phyloP scores from a whole-genome alignment of 805 yeast species.

The Candida hispaniensis region DNA sequence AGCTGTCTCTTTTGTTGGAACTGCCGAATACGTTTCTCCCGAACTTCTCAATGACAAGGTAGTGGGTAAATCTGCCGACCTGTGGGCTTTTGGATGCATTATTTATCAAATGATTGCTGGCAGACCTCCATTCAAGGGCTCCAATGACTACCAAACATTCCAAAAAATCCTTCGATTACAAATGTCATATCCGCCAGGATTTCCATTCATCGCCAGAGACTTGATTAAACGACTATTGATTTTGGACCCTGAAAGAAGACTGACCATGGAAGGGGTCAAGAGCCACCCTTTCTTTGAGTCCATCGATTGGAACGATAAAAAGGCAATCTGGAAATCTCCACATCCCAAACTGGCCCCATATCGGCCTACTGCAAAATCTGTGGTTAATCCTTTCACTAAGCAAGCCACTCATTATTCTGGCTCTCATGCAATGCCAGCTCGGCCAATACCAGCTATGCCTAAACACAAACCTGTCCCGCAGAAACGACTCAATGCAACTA shows the following conservation, averaged over 20 bases:
- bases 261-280: conserved; percentile 47
- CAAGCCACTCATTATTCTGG: conserved; percentile 14
- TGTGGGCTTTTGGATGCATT: conserved; percentile 94
- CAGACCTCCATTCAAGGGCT: conserved; percentile 79
- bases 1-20: conserved; percentile 76
- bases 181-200: conserved; percentile 57
- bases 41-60: conserved; percentile 68
- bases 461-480: conserved; percentile 18
- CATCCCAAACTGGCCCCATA: conserved; percentile 65
- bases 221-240: conserved; percentile 57
- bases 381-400: conserved; percentile 15
- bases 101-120: conserved; percentile 76
- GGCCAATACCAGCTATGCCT: conserved; percentile 14
- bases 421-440: conserved; percentile 4
- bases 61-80: conserved; percentile 74
- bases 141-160: conserved; percentile 74
- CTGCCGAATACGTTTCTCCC: conserved; percentile 95
- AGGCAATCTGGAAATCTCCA: conserved; percentile 53
- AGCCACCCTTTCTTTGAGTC: conserved; percentile 59
- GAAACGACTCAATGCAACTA: conserved; percentile 13
- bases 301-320: conserved; percentile 61
- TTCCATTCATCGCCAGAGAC: conserved; percentile 54
- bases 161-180: conserved; percentile 75
- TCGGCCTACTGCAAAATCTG: conserved; percentile 28
- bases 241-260: conserved; percentile 59